phyloP scores from a whole-genome alignment of 768 basidiomycete genomes.

The Dacryopinax spathularia region DNA sequence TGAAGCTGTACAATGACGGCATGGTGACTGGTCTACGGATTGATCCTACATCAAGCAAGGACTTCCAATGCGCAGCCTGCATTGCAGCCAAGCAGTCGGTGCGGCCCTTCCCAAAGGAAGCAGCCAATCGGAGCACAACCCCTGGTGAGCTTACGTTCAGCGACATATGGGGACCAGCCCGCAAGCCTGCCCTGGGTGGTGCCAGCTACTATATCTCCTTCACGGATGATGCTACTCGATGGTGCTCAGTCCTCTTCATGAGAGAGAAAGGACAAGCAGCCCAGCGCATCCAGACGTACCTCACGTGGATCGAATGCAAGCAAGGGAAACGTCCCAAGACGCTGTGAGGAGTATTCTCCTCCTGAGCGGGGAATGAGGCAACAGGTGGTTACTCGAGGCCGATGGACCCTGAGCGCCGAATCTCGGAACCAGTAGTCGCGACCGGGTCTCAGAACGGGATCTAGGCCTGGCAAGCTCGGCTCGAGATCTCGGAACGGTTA shows the following conservation, averaged over 20 bases:
- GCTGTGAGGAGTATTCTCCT: too few relatives aligned
- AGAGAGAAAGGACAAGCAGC: background rate
- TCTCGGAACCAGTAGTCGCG: too few relatives aligned
- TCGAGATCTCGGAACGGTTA: too few relatives aligned
- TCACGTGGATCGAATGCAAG: background rate
- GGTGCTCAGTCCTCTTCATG: background rate
- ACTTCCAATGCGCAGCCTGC: slow-evolving; percentile 7
- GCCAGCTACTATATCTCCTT: background rate
- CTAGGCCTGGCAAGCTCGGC: too few relatives aligned
- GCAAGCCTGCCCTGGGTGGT: slow-evolving; percentile 3
- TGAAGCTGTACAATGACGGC: background rate
- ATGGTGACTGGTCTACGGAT: background rate
- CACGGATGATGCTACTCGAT: background rate
- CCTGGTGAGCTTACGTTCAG: slow-evolving; percentile 7
- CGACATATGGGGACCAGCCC: slow-evolving; percentile 8
- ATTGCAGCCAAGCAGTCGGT: slow-evolving; percentile 4
- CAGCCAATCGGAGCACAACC: background rate
- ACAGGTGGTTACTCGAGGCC: too few relatives aligned
- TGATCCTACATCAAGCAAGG: background rate
- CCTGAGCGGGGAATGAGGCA: too few relatives aligned
- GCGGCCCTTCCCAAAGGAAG: background rate
- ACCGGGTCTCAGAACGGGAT: too few relatives aligned
- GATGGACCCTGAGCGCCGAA: too few relatives aligned
- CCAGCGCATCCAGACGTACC: background rate
- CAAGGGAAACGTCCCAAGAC: background rate